Base-by-base conservation (phyloP, 2,329 filamentous ascomycete species). In the Fusarium hainanense region DNA sequence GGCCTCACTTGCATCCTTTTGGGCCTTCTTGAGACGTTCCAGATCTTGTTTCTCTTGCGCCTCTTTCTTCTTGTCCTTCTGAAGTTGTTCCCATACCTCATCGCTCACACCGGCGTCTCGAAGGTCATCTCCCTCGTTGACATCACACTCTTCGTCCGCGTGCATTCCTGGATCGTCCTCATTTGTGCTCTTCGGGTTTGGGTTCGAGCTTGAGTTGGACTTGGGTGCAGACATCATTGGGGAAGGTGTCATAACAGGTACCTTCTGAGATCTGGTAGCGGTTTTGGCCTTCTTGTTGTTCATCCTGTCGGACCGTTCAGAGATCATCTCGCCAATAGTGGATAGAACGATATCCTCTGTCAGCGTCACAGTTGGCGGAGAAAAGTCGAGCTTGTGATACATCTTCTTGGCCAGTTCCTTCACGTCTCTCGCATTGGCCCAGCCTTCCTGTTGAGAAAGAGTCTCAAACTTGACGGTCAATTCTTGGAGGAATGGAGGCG, bases 341-440 rank as follows among this genome's bases (percentile, higher is more conserved):
- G 12, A 7, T 0, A 44, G 34, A 2, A 80, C 47, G 0, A 69
- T 41, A 0, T 46, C 44, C 14, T 78, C 63, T 0, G 71, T 68
- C 2, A 81, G n/a, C 0, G 7, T 61, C 4, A 78, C 20, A 0
- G n/a, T 18, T 0, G 52, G 7, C 1, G 32, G 37, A 11, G 48
- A 46, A 8, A 76, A 30, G 18, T 76, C 69, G 4, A 77, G 66
- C 20, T 63, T 72, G 18, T 77, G 75, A 66, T 88, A 88, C 3
- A 90, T 84, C 1, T 54, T 71, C 59, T 85, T 87, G 0, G 80
- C 82, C 0, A 92, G 44, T 0, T 84, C 85, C 14, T 86, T 78
- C 3, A 92, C 83, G 48, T 92, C 90, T 6, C 90, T 83, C 0
- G 85, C 89, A 65, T 87, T 92, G 0, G 85, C 90, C 88, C 90